Evolutionary conservation across 2,329 filamentous ascomycete species (phyloP), one percentile per base, ranked within the genome.

Genomic region (Penicillium sp.): DNA sequence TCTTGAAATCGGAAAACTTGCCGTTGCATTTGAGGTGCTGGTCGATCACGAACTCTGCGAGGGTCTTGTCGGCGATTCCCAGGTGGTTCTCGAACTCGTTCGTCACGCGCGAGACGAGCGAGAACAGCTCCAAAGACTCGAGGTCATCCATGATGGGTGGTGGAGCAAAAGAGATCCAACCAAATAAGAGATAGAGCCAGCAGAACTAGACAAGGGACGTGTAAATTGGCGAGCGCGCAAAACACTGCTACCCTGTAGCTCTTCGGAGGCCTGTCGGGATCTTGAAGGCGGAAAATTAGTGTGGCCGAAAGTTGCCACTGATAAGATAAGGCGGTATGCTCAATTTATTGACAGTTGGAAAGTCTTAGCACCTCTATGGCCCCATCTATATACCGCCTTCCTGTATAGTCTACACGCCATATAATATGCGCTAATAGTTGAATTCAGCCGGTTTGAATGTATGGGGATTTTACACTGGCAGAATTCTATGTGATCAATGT

Each of bases 11-110:
- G 45, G 77, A 70, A 49, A 87, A 75, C 26, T 78, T 79, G 45
- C 76, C 77, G 40, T 53, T 55, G 73, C 83, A 86, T 77, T 90
- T 81, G 66, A 85, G 72, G 61, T 95, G 88, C 66, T 95, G 86
- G 54, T 87, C 87, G 64, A 98, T 95, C 62, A 98, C 82, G 66
- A 95, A 98, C 70, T 98, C 93, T 60, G 93, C 90, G 24, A 98
- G 82, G 5, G 88, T 95, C 71, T 95, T 96, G 72, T 98, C 90
- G 66, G 81, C 86, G 61, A 96, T 82, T 49, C 90, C 88, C 52
- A 97, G 72, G 71, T 98, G 88, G 65, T 98, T 98, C 62, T 95
- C 85, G 46, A 98, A 78, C 71, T 98, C 93, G 17, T 87, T 91
- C 13, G 89, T 89, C 61, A 98, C 88, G 69, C 91, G 95, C 44